Base-by-base conservation (phyloP, 2,329 filamentous ascomycete species). In the Simplicillium sp. region DNA sequence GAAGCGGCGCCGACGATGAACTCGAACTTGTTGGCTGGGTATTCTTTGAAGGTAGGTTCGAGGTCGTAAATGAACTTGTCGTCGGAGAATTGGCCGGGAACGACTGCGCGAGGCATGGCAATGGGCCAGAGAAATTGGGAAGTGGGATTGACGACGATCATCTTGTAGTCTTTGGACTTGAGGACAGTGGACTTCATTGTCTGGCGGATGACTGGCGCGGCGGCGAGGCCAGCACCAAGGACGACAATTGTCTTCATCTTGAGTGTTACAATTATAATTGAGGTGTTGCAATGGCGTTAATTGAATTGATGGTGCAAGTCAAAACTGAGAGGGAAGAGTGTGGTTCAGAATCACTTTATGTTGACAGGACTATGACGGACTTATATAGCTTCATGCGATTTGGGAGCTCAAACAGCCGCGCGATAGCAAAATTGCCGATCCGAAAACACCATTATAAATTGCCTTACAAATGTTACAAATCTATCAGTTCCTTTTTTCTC, bases 101-200 rank as follows among this genome's bases (percentile, higher is more conserved):
- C 57, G 18, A 73, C 55, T 40, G 58, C 66, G 34, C 73, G 65
- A 11, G 66, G 59, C 35, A 70, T 60, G 42, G 70, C 71, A 14
- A 73, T 51, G 34, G 59, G 54, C 68, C 68, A 76, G 58, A 66
- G 69, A 46, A 73, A 60, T 43, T 74, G 59, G 11, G 65, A 66
- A 38, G 64, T 68, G 2, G 70, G 71, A 12, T 61, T 56, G 34
- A 74, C 61, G 36, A 74, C 62, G 32, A 67, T 52, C 35, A 73
- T 57, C 45, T 60, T 68, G 44, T 69, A 56, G 43, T 64, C 61
- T 7, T 60, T 50, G 28, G 59, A 54, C 36, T 61, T 61, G 17
- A 64, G 54, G 3, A 66, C 55, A 1, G 57, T 59, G 46, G 64
- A 62, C 41, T 67, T 65, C 51, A 74, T 63, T 25, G 72, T 64